Base-by-base conservation (phyloP, 75 land plant species). In the Pinus taeda region DNA sequence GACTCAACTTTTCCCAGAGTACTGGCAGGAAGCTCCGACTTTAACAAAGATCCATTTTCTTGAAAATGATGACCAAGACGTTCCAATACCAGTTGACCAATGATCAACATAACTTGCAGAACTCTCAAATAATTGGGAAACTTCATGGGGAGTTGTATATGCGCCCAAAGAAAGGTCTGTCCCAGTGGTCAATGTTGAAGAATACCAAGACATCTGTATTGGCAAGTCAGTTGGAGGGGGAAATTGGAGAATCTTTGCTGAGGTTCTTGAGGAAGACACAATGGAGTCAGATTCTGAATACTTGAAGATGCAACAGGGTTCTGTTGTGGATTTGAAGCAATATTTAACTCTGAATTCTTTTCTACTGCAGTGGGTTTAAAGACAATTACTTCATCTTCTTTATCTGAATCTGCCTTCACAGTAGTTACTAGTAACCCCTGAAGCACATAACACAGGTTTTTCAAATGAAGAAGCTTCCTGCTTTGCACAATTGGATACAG, bases 301-400 rank as follows among this genome's bases (percentile, higher is more conserved):
- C 18, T 73, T 55, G 9, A 6, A 73, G 3, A 37, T 26, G 57
- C 74, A 15, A 30, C 45, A 21, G 57, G 21, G 0, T 6, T 45
- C 30, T 73, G 74, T 49, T 73, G 74, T 20, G 24, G 26, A 56
- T 13, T 53, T 24, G 22, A 3, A 53, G 57, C 70, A 57, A 75
- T 78, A 60, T 21, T 24, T 37, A 69, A 78, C 69, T 15, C 71
- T 8, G 77, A 24, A 64, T 59, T 18, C 53, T 78, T 85, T 60
- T 86, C 88, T 69, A 63, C 60, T 69, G 79, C 77, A 60, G 73
- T 75, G 56, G 98, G 98, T 85, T 90, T 88, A 26, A 26, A 26
- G 26, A 26, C 0, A 26, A 26, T 26, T 26, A 26, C 26, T 26
- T 26, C 26, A 26, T 26, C 26, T 26, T 26, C 26, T 26, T 26